Evolutionary conservation across 768 basidiomycete species (phyloP), one percentile per base, ranked within the genome.

Genomic region (Saitozyma podzolica): DNA sequence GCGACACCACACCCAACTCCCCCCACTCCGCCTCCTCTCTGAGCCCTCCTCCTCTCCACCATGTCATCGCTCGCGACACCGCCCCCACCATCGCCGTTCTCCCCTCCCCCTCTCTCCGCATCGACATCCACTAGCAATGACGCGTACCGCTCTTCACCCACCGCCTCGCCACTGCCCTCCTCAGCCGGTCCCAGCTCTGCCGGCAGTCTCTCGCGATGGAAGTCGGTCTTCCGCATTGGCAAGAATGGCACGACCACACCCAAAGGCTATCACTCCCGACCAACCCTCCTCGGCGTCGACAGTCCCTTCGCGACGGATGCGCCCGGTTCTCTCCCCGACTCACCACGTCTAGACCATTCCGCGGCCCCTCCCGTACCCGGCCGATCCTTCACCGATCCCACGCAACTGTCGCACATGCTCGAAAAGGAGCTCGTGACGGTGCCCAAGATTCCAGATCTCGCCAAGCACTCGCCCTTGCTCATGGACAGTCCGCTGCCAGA

Each of bases 191-290:
- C 20, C 8, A 50, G 48, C 20, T 11, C 17, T 1, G 48, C 42
- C 9, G 53, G 53, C 16, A 61, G 41, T 45, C 45, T 61, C 16
- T 62, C 61, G 17, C 45, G 54, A 3, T 62, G 61, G 61, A 55
- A 56, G 41, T 54, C 43, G 40, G 56, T 47, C 17, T 56, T 56
- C 40, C 40, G n/a, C 55, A 40, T 55, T 19, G 57, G 54, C 10
- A 61, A 63, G 54, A 58, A 63, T 29, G 29, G 29, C 29, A 29
- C 29, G 29, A 29, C 29, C 29, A 29, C 29, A 29, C 29, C 29
- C 2, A 29, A 29, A 29, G 29, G 29, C 29, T 29, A 29, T 29
- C 29, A 29, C 29, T 29, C 29, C 29, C 29, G 29, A 29, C 2
- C 29, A 29, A 29, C 29, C 5, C 29, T 29, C 29, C 29, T 29